These are phyloP conservation scores for Scenedesmus sp. DNA, from an alignment of 163 green algal genomes.

Conservation along the genomic window DNA sequence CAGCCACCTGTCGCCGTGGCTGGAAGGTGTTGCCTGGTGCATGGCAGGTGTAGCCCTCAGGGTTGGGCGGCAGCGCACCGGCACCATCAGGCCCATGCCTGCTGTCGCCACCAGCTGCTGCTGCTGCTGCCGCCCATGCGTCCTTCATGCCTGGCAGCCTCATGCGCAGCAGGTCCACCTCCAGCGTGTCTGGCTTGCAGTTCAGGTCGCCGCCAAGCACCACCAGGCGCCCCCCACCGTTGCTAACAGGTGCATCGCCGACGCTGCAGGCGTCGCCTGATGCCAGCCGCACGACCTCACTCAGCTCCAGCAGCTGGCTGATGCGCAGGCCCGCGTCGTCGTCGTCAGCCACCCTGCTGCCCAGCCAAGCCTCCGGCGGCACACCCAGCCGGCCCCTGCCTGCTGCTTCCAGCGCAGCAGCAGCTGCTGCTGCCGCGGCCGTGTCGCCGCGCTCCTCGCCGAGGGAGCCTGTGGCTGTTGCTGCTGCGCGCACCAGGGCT, in stretches of 20 bases:
- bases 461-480: neutral
- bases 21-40: constrained; percentile 62
- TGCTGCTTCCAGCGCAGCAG: neutral
- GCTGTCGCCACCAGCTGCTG: neutral
- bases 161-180: constrained; percentile 55
- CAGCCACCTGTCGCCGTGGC: constrained; percentile 24
- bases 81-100: neutral
- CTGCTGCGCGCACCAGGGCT: constrained; percentile 3
- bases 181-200: constrained; percentile 56
- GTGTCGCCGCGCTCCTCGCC: neutral
- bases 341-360: constrained; percentile 47
- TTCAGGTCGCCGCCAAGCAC: constrained; percentile 66
- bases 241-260: neutral
- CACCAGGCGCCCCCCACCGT: constrained; percentile 17
- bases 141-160: constrained; percentile 56
- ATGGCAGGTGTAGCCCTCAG: constrained; percentile 62
- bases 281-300: constrained; percentile 23
- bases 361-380: neutral
- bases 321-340: constrained; percentile 46
- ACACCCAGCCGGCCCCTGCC: neutral
- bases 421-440: neutral
- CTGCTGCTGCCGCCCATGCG: constrained; percentile 50
- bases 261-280: constrained; percentile 30
- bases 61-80: neutral
- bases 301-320: constrained; percentile 55